A percentile compares a stretch with the other conserved stretches of the same genome.
Evolutionary conservation across 1,284 basidiomycete species (phyloP).

Genomic region (Leccinum olivaceoglutinosum): DNA sequence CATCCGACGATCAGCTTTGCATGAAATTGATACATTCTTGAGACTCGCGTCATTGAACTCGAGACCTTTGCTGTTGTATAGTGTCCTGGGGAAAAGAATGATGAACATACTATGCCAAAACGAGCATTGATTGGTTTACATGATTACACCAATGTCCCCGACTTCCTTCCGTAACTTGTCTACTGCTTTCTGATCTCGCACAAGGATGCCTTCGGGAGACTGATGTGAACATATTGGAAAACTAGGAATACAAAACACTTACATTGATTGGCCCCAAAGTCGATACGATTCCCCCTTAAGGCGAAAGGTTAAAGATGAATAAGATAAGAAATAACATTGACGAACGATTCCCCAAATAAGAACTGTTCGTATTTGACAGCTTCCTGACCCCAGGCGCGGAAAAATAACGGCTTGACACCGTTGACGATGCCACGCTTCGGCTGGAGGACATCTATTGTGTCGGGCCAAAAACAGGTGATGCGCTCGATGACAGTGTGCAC

Average conservation of each 20-base stretch:
- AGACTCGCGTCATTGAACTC: slow-evolving; percentile 63
- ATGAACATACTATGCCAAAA: neutral
- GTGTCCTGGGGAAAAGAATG: slow-evolving; percentile 40
- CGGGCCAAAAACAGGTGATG: slow-evolving; percentile 58
- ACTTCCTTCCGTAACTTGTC: slow-evolving; percentile 46
- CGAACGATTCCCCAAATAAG: slow-evolving; percentile 45
- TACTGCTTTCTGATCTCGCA: slow-evolving; percentile 52
- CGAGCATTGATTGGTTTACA: slow-evolving; percentile 36
- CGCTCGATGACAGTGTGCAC: slow-evolving; percentile 60
- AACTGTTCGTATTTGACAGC: slow-evolving; percentile 53
- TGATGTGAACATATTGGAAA: neutral
- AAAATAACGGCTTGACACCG: slow-evolving; percentile 59
- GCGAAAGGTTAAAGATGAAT: slow-evolving; percentile 4
- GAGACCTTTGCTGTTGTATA: slow-evolving; percentile 71
- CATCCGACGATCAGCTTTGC: slow-evolving; percentile 3
- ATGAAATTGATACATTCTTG: neutral
- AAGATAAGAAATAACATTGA: slow-evolving; percentile 1
- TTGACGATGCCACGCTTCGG: slow-evolving; percentile 55
- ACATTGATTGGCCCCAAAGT: slow-evolving; percentile 71
- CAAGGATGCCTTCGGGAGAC: slow-evolving; percentile 53
- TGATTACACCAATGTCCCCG: slow-evolving; percentile 56
- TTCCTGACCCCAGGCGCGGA: slow-evolving; percentile 48
- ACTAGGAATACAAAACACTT: slow-evolving; percentile 7
- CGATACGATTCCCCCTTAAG: slow-evolving; percentile 44
- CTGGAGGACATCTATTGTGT: slow-evolving; percentile 57